Base-by-base conservation (phyloP, 345 rosid genomes). In the Citrus hindsii region DNA sequence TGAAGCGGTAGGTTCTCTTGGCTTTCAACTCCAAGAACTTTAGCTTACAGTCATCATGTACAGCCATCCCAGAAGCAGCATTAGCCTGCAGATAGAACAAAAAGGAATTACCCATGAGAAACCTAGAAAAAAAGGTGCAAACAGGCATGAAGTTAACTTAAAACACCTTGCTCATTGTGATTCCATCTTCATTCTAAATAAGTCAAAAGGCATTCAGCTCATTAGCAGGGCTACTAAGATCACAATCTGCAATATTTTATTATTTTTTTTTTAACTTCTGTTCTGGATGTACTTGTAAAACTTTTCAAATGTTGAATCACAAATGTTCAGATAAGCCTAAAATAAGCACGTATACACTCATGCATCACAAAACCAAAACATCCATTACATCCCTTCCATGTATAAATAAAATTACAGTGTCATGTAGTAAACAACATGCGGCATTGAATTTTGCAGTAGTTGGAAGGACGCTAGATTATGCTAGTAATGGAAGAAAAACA, bases 1-100 rank as follows among this genome's bases (percentile, higher is more conserved):
- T 87, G 87, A 78, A 89, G 62, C 88, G 88, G 82, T 84, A 69
- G 28, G 92, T 84, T 77, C 92, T 74, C 71, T 87, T 87, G 10
- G 90, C 87, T 82, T 89, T 89, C 83, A 89, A 77, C 80, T 85
- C 92, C 81, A 89, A 75, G 71, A 89, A 89, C 77, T 61, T 89
- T 21, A 89, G 81, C 82, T 87, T 89, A 84, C 92, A 89, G 72
- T 89, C 92, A 73, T 88, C 90, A 35, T 88, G 90, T 81, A 88
- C 92, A 72, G 87, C 89, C 85, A 88, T 85, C 9, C 91, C 91
- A 4, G 91, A 88, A 16, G 91, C 87, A 9, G 88, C 91, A 53
- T 88, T 88, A 62, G 90, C 90, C 92, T 86, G 79, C 28, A 60
- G 48, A 40, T 16, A 35, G 32, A 51, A n/a, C 51, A 40, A 24